phyloP scores from a whole-genome alignment of 2,329 filamentous ascomycete species.

The Ophiostoma pallidulum region DNA sequence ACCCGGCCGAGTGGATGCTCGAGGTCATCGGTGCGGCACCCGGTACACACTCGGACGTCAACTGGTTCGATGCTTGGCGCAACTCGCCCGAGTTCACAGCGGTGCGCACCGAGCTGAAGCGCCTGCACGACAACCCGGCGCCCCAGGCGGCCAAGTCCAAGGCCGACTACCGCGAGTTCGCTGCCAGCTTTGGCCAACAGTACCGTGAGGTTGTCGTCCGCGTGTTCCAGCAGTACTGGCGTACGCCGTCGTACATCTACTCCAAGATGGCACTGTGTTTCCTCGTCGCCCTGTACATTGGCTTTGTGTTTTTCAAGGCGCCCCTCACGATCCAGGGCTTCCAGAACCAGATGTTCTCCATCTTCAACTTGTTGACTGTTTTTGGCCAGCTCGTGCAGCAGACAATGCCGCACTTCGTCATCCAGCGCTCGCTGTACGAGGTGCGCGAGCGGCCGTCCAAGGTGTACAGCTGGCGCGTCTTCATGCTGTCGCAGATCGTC shows the following conservation, averaged over 20 bases:
- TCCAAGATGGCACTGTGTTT: constrained; percentile 63
- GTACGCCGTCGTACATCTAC: constrained; percentile 81
- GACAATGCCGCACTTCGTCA: constrained; percentile 79
- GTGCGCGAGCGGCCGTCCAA: constrained; percentile 77
- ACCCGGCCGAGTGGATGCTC: constrained; percentile 77
- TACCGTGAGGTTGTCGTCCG: constrained; percentile 58
- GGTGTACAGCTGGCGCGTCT: constrained; percentile 76
- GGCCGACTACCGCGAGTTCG: constrained; percentile 60
- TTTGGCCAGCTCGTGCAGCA: constrained; percentile 73
- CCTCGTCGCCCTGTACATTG: constrained; percentile 63
- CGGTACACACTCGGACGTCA: constrained; percentile 50
- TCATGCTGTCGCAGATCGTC: constrained; percentile 73
- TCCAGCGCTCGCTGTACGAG: constrained; percentile 73
- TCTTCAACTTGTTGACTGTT: constrained; percentile 75
- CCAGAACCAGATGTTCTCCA: constrained; percentile 77
- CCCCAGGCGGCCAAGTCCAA: constrained; percentile 25
- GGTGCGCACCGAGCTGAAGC: constrained; percentile 48
- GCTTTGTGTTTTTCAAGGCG: constrained; percentile 68
- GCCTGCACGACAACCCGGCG: constrained; percentile 42
- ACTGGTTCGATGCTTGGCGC: constrained; percentile 57
- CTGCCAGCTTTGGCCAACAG: constrained; percentile 62
- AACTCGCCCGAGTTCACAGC: constrained; percentile 45
- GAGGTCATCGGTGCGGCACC: constrained; percentile 55
- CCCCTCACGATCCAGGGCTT: constrained; percentile 66
- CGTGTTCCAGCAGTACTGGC: constrained; percentile 75